Evolutionary conservation across 768 basidiomycete genomes (phyloP).

Genomic region (Rossbeevera mucosa): DNA sequence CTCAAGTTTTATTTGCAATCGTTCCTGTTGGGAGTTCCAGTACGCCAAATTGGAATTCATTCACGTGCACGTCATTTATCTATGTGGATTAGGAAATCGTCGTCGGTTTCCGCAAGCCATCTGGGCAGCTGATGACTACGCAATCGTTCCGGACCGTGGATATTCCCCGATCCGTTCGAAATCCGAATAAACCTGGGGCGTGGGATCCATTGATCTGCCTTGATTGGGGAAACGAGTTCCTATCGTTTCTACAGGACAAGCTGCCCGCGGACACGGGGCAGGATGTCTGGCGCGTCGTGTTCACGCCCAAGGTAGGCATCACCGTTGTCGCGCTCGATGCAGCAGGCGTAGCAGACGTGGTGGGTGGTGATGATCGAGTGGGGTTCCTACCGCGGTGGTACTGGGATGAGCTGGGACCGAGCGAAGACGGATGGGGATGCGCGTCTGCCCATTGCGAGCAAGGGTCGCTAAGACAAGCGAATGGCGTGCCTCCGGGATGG

Average conservation of each 20-base stretch:
- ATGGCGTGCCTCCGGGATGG: conserved; percentile 18
- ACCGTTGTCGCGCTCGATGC: conserved; percentile 45
- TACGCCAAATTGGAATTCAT: conserved; percentile 31
- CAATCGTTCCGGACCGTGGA: conserved; percentile 77
- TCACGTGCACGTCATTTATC: background rate
- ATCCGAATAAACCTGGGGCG: conserved; percentile 60
- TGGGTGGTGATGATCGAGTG: conserved; percentile 63
- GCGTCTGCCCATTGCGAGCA: conserved; percentile 8
- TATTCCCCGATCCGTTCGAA: conserved; percentile 73
- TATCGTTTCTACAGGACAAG: conserved; percentile 48
- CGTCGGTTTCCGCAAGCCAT: conserved; percentile 81
- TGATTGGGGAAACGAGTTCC: conserved; percentile 63
- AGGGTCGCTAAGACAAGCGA: conserved; percentile 1
- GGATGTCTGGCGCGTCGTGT: conserved; percentile 68
- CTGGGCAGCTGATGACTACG: conserved; percentile 60
- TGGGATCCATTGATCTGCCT: conserved; percentile 79
- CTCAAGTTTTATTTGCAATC: conserved; percentile 91
- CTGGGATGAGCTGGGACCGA: conserved; percentile 28
- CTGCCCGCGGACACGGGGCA: conserved; percentile 23
- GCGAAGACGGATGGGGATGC: conserved; percentile 2
- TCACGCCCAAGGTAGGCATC: conserved; percentile 58
- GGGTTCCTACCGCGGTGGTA: conserved; percentile 81
- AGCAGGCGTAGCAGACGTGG: conserved; percentile 52
- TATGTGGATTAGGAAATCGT: conserved; percentile 58
- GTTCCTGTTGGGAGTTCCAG: conserved; percentile 87